Evolutionary conservation across 352 stramenopile species (phyloP), one percentile per base, ranked within the genome.

Genomic region (Globisporangium sylvaticum): DNA sequence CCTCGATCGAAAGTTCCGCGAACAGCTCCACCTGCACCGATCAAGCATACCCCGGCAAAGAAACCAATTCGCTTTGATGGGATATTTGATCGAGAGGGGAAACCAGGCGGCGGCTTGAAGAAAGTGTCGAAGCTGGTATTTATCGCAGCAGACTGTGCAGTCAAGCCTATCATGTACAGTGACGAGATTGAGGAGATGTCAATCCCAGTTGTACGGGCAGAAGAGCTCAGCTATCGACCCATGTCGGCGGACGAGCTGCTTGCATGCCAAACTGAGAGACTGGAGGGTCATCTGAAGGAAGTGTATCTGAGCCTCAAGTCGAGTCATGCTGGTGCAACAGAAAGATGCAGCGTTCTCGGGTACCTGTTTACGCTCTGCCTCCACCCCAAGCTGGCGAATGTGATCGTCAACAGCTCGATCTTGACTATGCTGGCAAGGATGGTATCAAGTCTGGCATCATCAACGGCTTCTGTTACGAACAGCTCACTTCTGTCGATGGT

Each of bases 381-480:
- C 1, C 70, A 88, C 25, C 72, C 74, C 1, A 82, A 85, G 63
- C 66, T 94, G 20, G 84, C 88, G 0, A 91, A 92, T 56, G 80
- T 94, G 52, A 89, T 95, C 60, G 80, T 91, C 15, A 95, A 95
- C 66, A 92, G 83, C 71, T 92, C 86, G 0, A 80, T 95, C 31
- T 62, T 94, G 18, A 75, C 73, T 4, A 68, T 94, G 37, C 59
- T 93, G 27, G 79, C 83, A 44, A 85, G 79, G 56, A 72, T 91
- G 57, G 53, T 92, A 27, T 65, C 74, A 24, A 64, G 29, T 25
- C 4, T 58, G 37, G 34, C 32, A 20, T 44, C 44, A 25, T 56
- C 42, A 39, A 59, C 53, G 3, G 4, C 24, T 18, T 44, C 52
- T 9, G 12, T 20, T 48, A 52, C 39, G 0, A 46, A 42, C n/a